These are phyloP conservation scores for Rhynchosporium graminicola DNA, from an alignment of 2,329 filamentous ascomycete species.

Conservation along the genomic window DNA sequence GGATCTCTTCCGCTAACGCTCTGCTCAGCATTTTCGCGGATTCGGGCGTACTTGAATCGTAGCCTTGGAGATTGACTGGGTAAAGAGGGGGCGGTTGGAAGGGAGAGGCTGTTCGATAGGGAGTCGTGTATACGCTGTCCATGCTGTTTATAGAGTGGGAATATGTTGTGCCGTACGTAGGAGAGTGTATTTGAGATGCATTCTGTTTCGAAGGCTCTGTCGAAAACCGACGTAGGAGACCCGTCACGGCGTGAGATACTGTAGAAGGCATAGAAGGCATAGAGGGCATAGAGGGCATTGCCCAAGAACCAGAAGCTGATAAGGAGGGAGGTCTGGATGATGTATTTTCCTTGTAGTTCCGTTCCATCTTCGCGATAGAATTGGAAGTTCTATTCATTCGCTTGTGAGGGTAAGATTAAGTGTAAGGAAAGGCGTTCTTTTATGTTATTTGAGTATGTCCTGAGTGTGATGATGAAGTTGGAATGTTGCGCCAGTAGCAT, in stretches of 20 bases:
- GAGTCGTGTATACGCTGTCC: conserved; percentile 38
- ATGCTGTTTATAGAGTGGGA: conserved; percentile 26
- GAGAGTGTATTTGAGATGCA: conserved; percentile 26
- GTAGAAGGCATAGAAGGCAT: conserved; percentile 44
- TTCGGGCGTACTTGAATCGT: conserved; percentile 57
- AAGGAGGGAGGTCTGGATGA: conserved; percentile 41
- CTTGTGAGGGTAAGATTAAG: neutral
- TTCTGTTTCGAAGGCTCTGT: conserved; percentile 43
- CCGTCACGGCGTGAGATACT: conserved; percentile 56
- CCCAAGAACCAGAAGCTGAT: conserved; percentile 43
- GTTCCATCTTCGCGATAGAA: neutral
- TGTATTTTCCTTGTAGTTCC: conserved; percentile 5
- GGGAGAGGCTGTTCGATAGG: conserved; percentile 65
- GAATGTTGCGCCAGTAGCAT: neutral
- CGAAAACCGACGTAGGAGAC: conserved; percentile 68
- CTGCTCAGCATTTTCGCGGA: conserved; percentile 68
- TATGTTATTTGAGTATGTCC: neutral
- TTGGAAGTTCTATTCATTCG: neutral
- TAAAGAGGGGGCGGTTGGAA: conserved; percentile 89
- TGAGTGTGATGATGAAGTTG: conserved; percentile 2
- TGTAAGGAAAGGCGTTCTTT: neutral
- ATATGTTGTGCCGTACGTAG: conserved; percentile 30
- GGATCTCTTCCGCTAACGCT: conserved; percentile 86
- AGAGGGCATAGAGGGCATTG: conserved; percentile 30
- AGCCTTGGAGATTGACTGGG: conserved; percentile 71